Percentiles rank a stretch among this genome's conserved stretches.
Evolutionary conservation across 2,329 filamentous ascomycete species (phyloP).

Genomic region (Aspergillus japonicus): DNA sequence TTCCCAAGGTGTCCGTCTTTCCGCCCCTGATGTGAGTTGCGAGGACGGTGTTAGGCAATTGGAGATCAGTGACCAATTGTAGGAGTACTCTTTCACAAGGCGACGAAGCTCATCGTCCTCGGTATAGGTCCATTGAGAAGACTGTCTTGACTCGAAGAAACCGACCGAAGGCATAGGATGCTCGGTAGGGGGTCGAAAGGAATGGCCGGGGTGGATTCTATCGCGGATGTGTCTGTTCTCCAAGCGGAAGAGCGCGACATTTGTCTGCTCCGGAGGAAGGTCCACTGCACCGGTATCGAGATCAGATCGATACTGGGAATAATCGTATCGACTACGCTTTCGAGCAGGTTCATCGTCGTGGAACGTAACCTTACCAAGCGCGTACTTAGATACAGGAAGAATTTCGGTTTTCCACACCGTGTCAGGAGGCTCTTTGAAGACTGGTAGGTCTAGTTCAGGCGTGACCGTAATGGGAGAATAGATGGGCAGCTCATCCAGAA

Average conservation of each 20-base stretch:
- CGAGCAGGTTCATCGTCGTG: slow-evolving; percentile 62
- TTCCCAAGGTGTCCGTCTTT: slow-evolving; percentile 93
- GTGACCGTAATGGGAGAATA: slow-evolving; percentile 63
- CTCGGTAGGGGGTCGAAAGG: slow-evolving; percentile 90
- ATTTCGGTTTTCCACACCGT: slow-evolving; percentile 73
- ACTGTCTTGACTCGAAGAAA: slow-evolving; percentile 83
- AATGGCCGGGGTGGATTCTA: slow-evolving; percentile 83
- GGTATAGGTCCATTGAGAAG: slow-evolving; percentile 85
- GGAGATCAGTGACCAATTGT: slow-evolving; percentile 96
- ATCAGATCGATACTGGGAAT: slow-evolving; percentile 69
- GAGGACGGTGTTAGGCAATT: slow-evolving; percentile 73
- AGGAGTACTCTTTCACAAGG: slow-evolving; percentile 87
- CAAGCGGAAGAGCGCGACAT: slow-evolving; percentile 83
- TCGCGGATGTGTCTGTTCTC: slow-evolving; percentile 89
- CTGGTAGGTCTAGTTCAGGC: slow-evolving; percentile 57
- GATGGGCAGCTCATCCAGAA: slow-evolving; percentile 77
- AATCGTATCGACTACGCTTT: slow-evolving; percentile 81
- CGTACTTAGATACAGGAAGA: slow-evolving; percentile 81
- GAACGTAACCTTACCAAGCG: slow-evolving; percentile 75
- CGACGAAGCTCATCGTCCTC: slow-evolving; percentile 88
- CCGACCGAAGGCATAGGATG: slow-evolving; percentile 83
- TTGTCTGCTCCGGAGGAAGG: slow-evolving; percentile 66
- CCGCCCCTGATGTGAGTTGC: slow-evolving; percentile 76
- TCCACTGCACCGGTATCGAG: slow-evolving; percentile 53
- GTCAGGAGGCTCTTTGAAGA: slow-evolving; percentile 64